Evolutionary conservation across 345 rosid species (phyloP), one percentile per base, ranked within the genome.

Genomic region (Arabis alpina): DNA sequence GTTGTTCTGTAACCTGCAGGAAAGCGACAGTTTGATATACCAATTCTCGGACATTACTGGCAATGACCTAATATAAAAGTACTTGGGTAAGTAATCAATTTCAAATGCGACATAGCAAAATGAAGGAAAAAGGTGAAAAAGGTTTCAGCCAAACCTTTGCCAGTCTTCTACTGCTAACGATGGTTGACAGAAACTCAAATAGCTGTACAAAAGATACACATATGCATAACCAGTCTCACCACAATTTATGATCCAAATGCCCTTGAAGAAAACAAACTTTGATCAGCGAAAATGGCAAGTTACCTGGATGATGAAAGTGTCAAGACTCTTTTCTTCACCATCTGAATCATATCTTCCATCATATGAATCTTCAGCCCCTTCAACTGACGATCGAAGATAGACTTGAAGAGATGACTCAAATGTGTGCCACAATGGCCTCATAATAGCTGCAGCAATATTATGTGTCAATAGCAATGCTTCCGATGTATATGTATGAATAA

Each of bases 321-420:
- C 97, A 77, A 93, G 89, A 79, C 96, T 87, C 77, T 74, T 90
- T 78, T 93, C 98, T 56, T 80, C 90, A 74, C 98, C 97, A 83
- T 93, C 98, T 8, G 97, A 93, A 75, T 93, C 98, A 75, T 93
- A 93, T 69, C 86, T 82, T 72, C 87, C 98, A 34, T 83, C 92
- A 77, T 72, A 90, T 16, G 93, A 55, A 79, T 88, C 89, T 79
- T 85, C 93, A 50, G 77, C 70, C 68, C 96, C 96, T 77, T 86
- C 85, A 71, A 90, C 48, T 85, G 98, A 84, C 19, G 96, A 87
- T 42, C 72, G 85, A 45, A 80, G 54, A 67, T 93, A 90, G 47
- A 93, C 93, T 66, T 80, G 67, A 57, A 90, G 80, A 77, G 98
- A 83, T 42, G 93, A 85, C 39, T 84, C 85, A 82, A 88, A 86